Conservation (phyloP, 1,284 basidiomycete genomes). For the Cutaneotrichosporon spelunceum region DNA sequence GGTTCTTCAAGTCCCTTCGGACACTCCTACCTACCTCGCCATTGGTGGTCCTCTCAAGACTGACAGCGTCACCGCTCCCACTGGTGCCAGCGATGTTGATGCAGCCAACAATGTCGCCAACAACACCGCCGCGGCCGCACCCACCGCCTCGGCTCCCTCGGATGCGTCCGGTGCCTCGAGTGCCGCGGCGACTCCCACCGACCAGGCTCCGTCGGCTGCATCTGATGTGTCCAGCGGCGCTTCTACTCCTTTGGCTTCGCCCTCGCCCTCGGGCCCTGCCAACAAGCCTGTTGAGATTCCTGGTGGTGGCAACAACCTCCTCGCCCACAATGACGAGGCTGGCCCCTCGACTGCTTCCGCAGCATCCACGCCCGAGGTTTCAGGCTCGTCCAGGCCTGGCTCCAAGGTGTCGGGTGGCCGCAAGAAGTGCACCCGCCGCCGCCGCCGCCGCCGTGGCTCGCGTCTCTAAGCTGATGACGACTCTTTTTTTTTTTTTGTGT, state of each 20-base stretch:
- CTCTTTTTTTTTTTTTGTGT: too few species aligned
- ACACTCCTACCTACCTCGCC: not conserved
- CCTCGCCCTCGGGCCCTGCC: not conserved
- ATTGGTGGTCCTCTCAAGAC: not conserved
- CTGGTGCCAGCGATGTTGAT: not conserved
- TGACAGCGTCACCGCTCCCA: not conserved
- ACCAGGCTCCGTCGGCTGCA: too few species aligned
- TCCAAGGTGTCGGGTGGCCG: not conserved
- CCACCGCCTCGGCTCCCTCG: not conserved
- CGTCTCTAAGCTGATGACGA: conserved; percentile 1
- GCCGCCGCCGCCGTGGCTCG: not conserved
- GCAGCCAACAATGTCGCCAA: not conserved
- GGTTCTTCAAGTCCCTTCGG: not conserved
- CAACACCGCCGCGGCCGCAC: not conserved
- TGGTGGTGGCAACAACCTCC: conserved; percentile 1
- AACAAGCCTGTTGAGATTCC: not conserved
- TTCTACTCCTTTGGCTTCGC: not conserved
- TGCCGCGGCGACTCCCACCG: not conserved
- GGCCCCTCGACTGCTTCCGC: too few species aligned
- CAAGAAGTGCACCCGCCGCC: conserved; percentile 8
- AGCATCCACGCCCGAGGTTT: too few species aligned
- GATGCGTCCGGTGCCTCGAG: not conserved
- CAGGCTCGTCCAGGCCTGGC: not conserved
- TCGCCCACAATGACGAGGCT: not conserved
- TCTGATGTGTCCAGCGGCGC: not conserved